phyloP scores from a whole-genome alignment of 140 eudicot genomes.

The Flaveria floridana region DNA sequence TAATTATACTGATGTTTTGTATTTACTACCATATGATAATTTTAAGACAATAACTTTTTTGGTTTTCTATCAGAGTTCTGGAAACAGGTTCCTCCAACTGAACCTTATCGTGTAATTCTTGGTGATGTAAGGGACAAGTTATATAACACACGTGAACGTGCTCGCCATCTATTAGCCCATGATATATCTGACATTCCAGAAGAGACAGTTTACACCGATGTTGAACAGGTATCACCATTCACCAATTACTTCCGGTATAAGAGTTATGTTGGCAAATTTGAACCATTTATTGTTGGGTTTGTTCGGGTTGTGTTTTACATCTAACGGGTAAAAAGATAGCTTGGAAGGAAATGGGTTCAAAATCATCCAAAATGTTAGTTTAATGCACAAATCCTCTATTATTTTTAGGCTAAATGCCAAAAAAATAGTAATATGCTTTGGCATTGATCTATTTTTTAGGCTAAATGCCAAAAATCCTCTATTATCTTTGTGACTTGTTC shows the following conservation, averaged over 20 bases:
- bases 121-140: constrained; percentile 94
- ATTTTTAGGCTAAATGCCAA: neutral
- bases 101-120: constrained; percentile 93
- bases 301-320: neutral
- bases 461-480: too few species aligned
- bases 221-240: constrained; percentile 70
- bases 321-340: neutral
- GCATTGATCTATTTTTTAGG: neutral
- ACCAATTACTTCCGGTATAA: constrained; percentile 8
- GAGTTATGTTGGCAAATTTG: neutral
- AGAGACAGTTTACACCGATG: constrained; percentile 69
- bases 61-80: constrained; percentile 68
- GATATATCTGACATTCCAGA: constrained; percentile 90
- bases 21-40: neutral
- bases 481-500: too few species aligned
- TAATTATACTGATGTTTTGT: constrained; percentile 9
- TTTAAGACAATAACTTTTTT: neutral
- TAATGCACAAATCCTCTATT: neutral
- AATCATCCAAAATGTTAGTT: neutral
- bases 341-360: neutral
- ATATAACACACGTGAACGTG: constrained; percentile 90
- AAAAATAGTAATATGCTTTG: neutral
- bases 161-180: constrained; percentile 82
- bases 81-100: constrained; percentile 88
- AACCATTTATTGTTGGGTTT: neutral